A percentile compares a stretch with the other conserved stretches of the same genome.
These are phyloP conservation scores for Rhypophila decipiens DNA, from an alignment of 495 filamentous ascomycete genomes.

Conservation along the genomic window DNA sequence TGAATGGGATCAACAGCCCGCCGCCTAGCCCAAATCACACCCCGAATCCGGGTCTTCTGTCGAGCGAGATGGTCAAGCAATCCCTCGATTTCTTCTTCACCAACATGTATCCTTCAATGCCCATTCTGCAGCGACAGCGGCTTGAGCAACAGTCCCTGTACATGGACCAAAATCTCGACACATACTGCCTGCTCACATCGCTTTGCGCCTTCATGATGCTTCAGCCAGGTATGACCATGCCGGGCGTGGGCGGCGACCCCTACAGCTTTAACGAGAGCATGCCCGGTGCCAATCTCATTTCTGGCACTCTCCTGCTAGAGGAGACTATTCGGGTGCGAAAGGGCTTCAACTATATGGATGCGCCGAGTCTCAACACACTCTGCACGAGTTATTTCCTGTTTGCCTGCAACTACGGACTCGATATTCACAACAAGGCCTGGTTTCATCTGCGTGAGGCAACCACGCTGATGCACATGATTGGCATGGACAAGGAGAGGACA, in stretches of 20 bases:
- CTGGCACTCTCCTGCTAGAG: constrained; percentile 60
- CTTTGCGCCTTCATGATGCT: constrained; percentile 82
- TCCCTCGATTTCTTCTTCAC: constrained; percentile 81
- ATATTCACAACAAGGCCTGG: constrained; percentile 66
- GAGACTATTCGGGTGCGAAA: constrained; percentile 72
- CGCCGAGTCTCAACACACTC: constrained; percentile 59
- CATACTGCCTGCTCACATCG: constrained; percentile 73
- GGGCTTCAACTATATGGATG: constrained; percentile 66
- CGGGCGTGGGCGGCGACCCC: constrained; percentile 42
- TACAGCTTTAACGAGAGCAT: constrained; percentile 46
- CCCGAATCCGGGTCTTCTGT: constrained; percentile 52
- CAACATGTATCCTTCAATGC: constrained; percentile 77
- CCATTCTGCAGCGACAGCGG: constrained; percentile 64
- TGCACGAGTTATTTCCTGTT: constrained; percentile 79
- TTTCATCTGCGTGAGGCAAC: constrained; percentile 67
- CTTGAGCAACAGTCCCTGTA: constrained; percentile 58
- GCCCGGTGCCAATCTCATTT: constrained; percentile 47
- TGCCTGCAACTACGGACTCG: constrained; percentile 66
- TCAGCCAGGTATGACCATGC: constrained; percentile 66
- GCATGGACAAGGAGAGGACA: constrained; percentile 56
- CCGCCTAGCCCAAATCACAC: constrained; percentile 38
- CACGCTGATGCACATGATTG: constrained; percentile 51
- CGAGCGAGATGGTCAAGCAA: constrained; percentile 53
- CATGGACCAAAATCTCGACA: constrained; percentile 59
- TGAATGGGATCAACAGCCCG: constrained; percentile 37